Conservation (phyloP, 495 filamentous ascomycete genomes). For the Daldinia grandis region DNA sequence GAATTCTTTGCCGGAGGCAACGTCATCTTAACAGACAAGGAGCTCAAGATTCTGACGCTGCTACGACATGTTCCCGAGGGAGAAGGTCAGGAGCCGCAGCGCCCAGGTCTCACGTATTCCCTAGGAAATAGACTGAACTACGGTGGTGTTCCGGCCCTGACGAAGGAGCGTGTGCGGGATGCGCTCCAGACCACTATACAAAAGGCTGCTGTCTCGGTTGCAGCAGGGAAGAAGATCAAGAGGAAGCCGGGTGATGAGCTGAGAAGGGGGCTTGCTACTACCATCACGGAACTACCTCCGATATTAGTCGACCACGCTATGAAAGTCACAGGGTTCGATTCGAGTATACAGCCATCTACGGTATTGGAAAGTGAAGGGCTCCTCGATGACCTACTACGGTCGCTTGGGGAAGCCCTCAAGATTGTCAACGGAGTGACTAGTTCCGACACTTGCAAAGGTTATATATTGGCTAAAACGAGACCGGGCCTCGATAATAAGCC, state of each 20-base stretch:
- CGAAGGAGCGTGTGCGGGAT: constrained; percentile 71
- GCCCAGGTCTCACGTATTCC: constrained; percentile 79
- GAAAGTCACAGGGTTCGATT: constrained; percentile 70
- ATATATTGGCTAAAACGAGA: constrained; percentile 82
- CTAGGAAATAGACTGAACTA: constrained; percentile 85
- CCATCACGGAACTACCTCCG: constrained; percentile 86
- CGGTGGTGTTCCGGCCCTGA: constrained; percentile 75
- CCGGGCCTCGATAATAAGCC: constrained; percentile 42
- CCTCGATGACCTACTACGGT: constrained; percentile 67
- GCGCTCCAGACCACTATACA: constrained; percentile 73
- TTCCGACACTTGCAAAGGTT: constrained; percentile 71
- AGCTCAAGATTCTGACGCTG: constrained; percentile 78
- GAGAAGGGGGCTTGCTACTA: constrained; percentile 78
- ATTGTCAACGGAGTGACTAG: constrained; percentile 69
- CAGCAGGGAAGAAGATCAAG: constrained; percentile 73
- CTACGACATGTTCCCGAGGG: constrained; percentile 78
- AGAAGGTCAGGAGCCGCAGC: constrained; percentile 78
- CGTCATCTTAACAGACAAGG: constrained; percentile 85
- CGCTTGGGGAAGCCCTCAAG: constrained; percentile 72
- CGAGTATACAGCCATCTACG: constrained; percentile 67
- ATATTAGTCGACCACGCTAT: constrained; percentile 88
- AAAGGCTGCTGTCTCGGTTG: constrained; percentile 55
- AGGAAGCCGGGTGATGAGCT: constrained; percentile 77
- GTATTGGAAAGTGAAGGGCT: constrained; percentile 72
- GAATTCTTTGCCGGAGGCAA: constrained; percentile 97